Evolutionary conservation across 2,329 filamentous ascomycete genomes (phyloP), one percentile per base, ranked within the genome.

Genomic region (Colletotrichum sojae): DNA sequence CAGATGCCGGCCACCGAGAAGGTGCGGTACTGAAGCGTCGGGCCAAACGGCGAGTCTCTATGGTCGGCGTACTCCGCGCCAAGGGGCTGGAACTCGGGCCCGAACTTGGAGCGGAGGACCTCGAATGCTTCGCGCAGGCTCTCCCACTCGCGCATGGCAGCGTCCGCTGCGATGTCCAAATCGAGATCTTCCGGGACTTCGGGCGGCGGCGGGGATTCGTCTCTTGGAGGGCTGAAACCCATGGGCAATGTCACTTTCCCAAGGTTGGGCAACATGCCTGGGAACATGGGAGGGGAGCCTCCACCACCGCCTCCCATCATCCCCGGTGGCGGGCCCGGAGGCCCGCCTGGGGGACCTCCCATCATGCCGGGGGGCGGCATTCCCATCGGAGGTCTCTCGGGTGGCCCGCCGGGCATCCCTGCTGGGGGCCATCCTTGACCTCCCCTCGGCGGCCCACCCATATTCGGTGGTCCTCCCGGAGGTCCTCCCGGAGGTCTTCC

Each of bases 1-100:
- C 94, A 97, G 22, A 98, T 86, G 40, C 93, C 92, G 3, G 93
- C 93, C 71, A 98, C 92, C n/a, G 92, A 91, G 78, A 94, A 95
- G 2, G 93, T 95, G 36, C 93, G 89, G 77, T 97, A 98, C 72
- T 94, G 90, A 6, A 94, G 82, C 0, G 93, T 92, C 2, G 89
- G 88, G 0, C 96, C 95, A 76, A 98, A 99, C 0, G 95, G 94
- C 1, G 94, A 79, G 25, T 81, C 78, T 91, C 71, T 88, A 79
- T 55, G 90, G 85, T 60, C 89, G 80, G 66, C 85, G 62, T 90
- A 89, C 70, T 96, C 94, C 2, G 90, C 82, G 2, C 89, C 87
- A 20, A 98, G 81, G 1, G 94, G 91, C 70, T 92, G 88, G 78
- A 97, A 98, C 51, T 93, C 90, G 5, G 90, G 85, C 0, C 92